These are phyloP conservation scores for Seiridium unicorne DNA, from an alignment of 2,329 filamentous ascomycete species.

Conservation along the genomic window DNA sequence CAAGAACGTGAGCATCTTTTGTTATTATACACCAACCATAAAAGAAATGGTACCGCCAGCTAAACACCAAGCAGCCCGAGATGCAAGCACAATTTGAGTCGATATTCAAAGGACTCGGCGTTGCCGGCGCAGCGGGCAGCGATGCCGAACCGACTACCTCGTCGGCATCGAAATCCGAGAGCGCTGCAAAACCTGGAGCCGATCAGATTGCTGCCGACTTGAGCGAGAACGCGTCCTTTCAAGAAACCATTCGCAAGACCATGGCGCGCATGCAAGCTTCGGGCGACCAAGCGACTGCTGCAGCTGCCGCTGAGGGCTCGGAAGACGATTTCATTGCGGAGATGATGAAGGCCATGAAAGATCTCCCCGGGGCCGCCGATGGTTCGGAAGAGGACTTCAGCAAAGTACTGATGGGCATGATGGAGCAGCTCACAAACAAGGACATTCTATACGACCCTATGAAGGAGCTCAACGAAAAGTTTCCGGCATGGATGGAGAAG, in stretches of 20 bases:
- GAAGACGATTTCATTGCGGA: constrained; percentile 86
- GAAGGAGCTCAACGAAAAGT: constrained; percentile 94
- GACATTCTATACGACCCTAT: constrained; percentile 98
- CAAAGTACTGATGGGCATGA: constrained; percentile 95
- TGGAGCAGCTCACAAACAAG: constrained; percentile 98
- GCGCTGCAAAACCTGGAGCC: constrained; percentile 12
- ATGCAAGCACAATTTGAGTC: constrained; percentile 78
- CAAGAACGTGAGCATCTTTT: constrained; percentile 44
- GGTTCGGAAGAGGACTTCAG: constrained; percentile 81
- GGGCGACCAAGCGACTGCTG: constrained; percentile 79
- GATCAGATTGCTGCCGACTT: constrained; percentile 29
- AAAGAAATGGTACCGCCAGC: background rate
- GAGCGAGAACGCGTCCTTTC: constrained; percentile 68
- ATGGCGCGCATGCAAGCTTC: constrained; percentile 96
- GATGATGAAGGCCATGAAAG: constrained; percentile 85
- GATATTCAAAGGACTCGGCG: constrained; percentile 71
- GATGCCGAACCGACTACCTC: constrained; percentile 17
- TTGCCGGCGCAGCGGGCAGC: constrained; percentile 38
- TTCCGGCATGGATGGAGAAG: constrained; percentile 82
- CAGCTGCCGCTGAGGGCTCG: constrained; percentile 62
- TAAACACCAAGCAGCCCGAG: constrained; percentile 48
- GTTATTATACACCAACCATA: background rate
- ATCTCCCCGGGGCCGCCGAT: constrained; percentile 49
- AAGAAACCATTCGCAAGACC: constrained; percentile 87
- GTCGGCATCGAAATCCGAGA: constrained; percentile 19